Base-by-base conservation (phyloP, 2,329 filamentous ascomycete species). In the Venturia nashicola region DNA sequence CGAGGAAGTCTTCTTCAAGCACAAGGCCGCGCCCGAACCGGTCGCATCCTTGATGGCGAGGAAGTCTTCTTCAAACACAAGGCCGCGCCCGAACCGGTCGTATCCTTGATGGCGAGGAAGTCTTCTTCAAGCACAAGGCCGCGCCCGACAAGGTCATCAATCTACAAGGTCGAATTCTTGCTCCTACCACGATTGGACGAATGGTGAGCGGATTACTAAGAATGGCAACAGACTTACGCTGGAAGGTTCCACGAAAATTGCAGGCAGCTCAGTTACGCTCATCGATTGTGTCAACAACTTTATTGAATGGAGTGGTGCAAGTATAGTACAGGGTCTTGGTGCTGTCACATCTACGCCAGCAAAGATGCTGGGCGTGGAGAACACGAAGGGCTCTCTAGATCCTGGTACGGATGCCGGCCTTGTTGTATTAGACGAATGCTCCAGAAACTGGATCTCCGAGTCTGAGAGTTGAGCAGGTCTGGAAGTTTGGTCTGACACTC, bases 111-210 rank as follows among this genome's bases (percentile, higher is more conserved):
- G 90, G 82, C 64, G 83, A 86, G 71, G 78, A 84, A 67, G 79
- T 82, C 64, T 82, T 86, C 72, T 92, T 89, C 72, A 85, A 86
- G 69, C 82, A 89, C 62, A 80, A 85, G 57, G 78, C 82, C 63
- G 78, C 86, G 2, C 90, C 92, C 1, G 89, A 93, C 72, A 77
- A 86, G 68, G 86, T 87, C 63, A 80, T 96, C 69, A 86, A 97
- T 71, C 84, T 97, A 1, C 84, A 86, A 61, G 90, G 91, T 65
- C 90, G 90, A 69, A 93, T 96, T 68, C 74, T 97, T 23, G 85
- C 89, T 0, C 91, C 92, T 0, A 84, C 2, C 96, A 96, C 72
- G 83, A 87, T 67, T 96, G 91, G 90, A 92, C 86, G 5, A 96
- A 96, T 65, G 82, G 83, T 48, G 82, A 84, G 64, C 76, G 80